Percentiles rank a stretch among this genome's conserved stretches.
Evolutionary conservation across 179 eudicot species (phyloP).

Genomic region (Beta lomatogona): DNA sequence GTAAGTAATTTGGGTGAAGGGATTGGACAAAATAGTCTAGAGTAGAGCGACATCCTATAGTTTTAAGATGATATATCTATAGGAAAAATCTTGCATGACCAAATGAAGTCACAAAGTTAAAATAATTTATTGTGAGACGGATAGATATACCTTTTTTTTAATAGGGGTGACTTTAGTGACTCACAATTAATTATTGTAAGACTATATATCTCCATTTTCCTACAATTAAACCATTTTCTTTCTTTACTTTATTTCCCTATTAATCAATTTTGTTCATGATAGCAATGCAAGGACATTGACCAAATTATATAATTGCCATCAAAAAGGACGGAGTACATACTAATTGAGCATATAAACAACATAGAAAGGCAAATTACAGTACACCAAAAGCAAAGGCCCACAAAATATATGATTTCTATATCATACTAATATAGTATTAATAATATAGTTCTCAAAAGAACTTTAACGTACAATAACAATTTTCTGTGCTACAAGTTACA

Average conservation of each 20-base stretch:
- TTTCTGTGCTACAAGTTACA: constrained; percentile 7
- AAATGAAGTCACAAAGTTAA: too few species aligned
- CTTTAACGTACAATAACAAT: constrained; percentile 3
- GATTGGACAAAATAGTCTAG: too few species aligned
- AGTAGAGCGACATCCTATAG: too few species aligned
- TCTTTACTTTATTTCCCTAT: neutral
- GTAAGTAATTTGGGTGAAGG: too few species aligned
- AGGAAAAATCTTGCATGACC: too few species aligned
- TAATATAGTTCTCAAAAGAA: neutral
- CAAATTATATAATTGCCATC: neutral
- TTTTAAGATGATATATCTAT: too few species aligned
- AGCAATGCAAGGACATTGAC: constrained; percentile 13
- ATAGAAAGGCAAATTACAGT: constrained; percentile 17
- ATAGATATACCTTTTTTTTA: too few species aligned
- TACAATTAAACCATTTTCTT: neutral
- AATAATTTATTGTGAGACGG: too few species aligned
- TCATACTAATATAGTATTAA: neutral
- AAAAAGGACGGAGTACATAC: neutral
- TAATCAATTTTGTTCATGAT: neutral
- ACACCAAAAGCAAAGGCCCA: constrained; percentile 16
- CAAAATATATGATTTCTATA: constrained; percentile 1
- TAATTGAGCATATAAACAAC: constrained; percentile 19
- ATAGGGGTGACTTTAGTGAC: too few species aligned
- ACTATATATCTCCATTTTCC: neutral
- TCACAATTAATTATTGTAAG: too few species aligned